A percentile compares a stretch with the other conserved stretches of the same genome.
Evolutionary conservation across 2,329 filamentous ascomycete genomes (phyloP).

Genomic region (Alternaria longipes): DNA sequence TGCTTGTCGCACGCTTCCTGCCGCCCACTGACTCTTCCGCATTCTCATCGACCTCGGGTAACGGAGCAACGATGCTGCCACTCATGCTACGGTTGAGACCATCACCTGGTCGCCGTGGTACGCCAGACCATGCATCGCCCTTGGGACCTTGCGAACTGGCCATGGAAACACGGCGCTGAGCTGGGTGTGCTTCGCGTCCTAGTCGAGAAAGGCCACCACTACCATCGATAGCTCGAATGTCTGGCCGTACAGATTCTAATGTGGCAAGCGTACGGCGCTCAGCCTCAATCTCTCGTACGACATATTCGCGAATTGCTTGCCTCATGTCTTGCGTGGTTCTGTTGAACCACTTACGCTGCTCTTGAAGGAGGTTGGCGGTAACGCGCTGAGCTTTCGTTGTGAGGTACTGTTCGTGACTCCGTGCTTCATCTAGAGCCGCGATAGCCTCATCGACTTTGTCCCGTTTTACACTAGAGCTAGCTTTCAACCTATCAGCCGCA

Average conservation of each 20-base stretch:
- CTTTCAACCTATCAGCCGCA: slow-evolving; percentile 88
- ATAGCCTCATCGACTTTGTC: slow-evolving; percentile 99
- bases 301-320: slow-evolving; percentile 86
- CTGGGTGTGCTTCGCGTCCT: slow-evolving; percentile 86
- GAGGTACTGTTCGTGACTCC: slow-evolving; percentile 81
- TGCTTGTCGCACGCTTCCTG: slow-evolving; percentile 59
- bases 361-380: slow-evolving; percentile 85
- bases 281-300: slow-evolving; percentile 92
- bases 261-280: slow-evolving; percentile 91
- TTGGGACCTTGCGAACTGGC: slow-evolving; percentile 93
- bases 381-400: slow-evolving; percentile 87
- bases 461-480: slow-evolving; percentile 82
- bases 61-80: slow-evolving; percentile 68
- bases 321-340: slow-evolving; percentile 87
- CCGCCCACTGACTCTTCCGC: slow-evolving; percentile 58
- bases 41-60: slow-evolving; percentile 70
- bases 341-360: slow-evolving; percentile 90
- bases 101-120: slow-evolving; percentile 78
- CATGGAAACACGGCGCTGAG: slow-evolving; percentile 75
- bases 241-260: slow-evolving; percentile 90
- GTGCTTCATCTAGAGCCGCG: slow-evolving; percentile 84
- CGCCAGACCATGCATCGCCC: slow-evolving; percentile 98
- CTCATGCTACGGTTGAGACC: slow-evolving; percentile 80
- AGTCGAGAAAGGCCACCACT: slow-evolving; percentile 89
- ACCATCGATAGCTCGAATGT: slow-evolving; percentile 90